Base-by-base conservation (phyloP, 176 grass and related monocot species). In the Eragrostis curvula region DNA sequence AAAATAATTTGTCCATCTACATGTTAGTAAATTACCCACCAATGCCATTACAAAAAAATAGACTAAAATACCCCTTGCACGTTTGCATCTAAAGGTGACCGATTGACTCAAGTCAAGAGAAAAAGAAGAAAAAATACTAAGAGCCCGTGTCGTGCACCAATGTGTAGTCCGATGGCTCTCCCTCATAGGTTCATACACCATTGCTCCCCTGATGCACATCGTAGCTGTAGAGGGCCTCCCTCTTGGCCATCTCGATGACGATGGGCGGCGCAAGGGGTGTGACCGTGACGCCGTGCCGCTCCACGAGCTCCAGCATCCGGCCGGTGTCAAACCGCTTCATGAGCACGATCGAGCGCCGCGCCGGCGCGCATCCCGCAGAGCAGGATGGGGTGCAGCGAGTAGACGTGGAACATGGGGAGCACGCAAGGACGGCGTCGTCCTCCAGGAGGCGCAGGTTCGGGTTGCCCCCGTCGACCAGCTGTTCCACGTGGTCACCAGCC, bases 371-470 rank as follows among this genome's bases (percentile, higher is more conserved):
- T 69, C 74, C 91, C 90, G 53, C 80, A 91, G 40, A 79, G 91
- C 40, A 94, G 82, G 85, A 98, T 93, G 77, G 91, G 70, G 62
- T 89, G 73, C 24, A 98, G 81, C 49, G 92, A 85, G 72, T 95
- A 98, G 3, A 98, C 58, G 78, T 98, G 96, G 81, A 98, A 93
- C 96, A 98, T 98, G 13, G 96, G 96, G 8, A 98, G 86, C 78
- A 90, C 89, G 87, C 92, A 98, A 98, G 81, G 42, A 93, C 65
- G 2, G 86, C 87, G 83, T 91, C 81, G 30, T 48, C 71, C 30
- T 72, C 83, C 56, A 52, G 32, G 51, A 87, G 17, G 74, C 78
- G 68, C 29, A 83, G 85, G 77, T 87, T 87, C 12, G 77, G 92
- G 46, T 84, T 84, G 29, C 89, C 92, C 12, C 89, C 87, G 73